Conservation (phyloP, 306 rosid genomes). For the Rosa multiflora region DNA sequence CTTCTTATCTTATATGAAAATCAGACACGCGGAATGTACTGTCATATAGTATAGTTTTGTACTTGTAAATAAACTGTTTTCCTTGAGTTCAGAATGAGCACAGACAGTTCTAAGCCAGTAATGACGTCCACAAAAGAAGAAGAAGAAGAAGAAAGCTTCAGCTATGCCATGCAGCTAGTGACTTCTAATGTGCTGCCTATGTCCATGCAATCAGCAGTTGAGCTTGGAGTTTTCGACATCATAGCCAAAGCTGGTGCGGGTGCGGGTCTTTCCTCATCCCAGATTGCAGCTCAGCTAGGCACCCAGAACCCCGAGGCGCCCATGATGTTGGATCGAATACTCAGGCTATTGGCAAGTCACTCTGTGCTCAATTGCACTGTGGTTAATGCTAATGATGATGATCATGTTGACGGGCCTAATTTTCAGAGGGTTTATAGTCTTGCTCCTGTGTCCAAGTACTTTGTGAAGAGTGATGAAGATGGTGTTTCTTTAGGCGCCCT, state of each 20-base stretch:
- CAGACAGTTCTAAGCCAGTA: neutral
- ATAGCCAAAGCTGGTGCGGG: conserved; percentile 38
- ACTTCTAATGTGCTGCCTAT: conserved; percentile 23
- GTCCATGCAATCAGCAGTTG: conserved; percentile 38
- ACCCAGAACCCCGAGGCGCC: conserved; percentile 39
- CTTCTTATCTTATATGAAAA: no score
- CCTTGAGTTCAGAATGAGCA: neutral
- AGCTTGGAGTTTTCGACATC: conserved; percentile 54
- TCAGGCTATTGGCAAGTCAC: conserved; percentile 45
- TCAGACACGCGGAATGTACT: no score
- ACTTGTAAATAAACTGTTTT: neutral
- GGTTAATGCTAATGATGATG: neutral
- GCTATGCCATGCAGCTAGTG: conserved; percentile 32
- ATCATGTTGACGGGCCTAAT: neutral
- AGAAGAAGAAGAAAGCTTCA: conserved; percentile 31
- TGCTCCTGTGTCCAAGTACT: conserved; percentile 28
- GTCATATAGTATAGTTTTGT: no score
- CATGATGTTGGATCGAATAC: conserved; percentile 49
- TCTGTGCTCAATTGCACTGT: conserved; percentile 39
- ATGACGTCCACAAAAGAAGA: conserved; percentile 26
- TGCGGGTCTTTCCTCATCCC: conserved; percentile 29
- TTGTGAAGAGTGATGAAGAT: conserved; percentile 31
- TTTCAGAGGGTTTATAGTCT: conserved; percentile 37
- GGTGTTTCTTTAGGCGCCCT: conserved; percentile 42
- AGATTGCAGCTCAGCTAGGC: conserved; percentile 31